Evolutionary conservation across 73 alveolate genomes (phyloP).

Genomic region (Paramecium biaurelia): DNA sequence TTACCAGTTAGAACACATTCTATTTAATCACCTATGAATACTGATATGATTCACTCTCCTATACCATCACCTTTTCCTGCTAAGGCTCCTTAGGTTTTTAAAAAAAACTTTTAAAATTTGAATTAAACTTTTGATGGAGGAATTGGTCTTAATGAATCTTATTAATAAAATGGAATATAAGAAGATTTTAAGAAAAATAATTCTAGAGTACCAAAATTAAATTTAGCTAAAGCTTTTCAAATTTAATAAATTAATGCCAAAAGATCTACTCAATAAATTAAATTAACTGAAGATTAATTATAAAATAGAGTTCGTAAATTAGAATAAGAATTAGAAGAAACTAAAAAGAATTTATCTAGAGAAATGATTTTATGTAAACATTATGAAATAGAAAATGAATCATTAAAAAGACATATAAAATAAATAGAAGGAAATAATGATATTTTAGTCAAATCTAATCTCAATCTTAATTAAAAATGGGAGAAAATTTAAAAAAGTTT

Average conservation of each 20-base stretch:
- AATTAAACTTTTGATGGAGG: slow-evolving; percentile 48
- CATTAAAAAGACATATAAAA: background rate
- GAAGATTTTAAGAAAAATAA: background rate
- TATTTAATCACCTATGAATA: slow-evolving; percentile 7
- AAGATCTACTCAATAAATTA: slow-evolving; percentile 18
- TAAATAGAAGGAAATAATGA: slow-evolving; percentile 38
- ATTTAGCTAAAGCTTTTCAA: slow-evolving; percentile 13
- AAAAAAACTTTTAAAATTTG: background rate
- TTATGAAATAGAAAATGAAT: slow-evolving; percentile 40
- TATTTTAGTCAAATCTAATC: slow-evolving; percentile 27
- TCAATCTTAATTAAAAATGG: slow-evolving; percentile 30
- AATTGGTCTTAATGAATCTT: background rate
- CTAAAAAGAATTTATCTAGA: background rate
- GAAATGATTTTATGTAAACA: slow-evolving; percentile 28
- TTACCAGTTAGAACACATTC: background rate
- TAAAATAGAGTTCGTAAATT: background rate
- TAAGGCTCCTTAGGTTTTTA: slow-evolving; percentile 13
- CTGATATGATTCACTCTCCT: slow-evolving; percentile 29
- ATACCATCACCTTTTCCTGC: slow-evolving; percentile 41
- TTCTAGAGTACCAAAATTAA: background rate
- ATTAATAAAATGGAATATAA: background rate
- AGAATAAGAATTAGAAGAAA: slow-evolving; percentile 16
- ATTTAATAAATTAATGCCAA: slow-evolving; percentile 41
- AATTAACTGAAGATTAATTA: slow-evolving; percentile 21
- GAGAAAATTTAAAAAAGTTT: slow-evolving; percentile 41